Conservation (phyloP, 495 filamentous ascomycete genomes). For the Penicillium paxilli region DNA sequence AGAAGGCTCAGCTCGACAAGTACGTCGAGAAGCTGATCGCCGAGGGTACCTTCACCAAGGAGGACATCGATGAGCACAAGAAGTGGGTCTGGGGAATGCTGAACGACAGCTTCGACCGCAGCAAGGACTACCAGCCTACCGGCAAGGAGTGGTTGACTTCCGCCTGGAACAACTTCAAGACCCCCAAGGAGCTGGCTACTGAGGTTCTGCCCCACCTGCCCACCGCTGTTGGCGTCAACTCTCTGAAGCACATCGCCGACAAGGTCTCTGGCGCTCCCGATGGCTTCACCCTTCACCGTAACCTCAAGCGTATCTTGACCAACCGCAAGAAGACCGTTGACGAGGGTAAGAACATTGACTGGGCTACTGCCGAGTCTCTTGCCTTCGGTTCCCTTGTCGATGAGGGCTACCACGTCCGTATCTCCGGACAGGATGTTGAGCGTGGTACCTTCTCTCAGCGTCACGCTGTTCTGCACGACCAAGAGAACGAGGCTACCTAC, state of each 20-base stretch:
- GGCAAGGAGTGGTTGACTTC: slow-evolving; percentile 98
- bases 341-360: slow-evolving; percentile 94
- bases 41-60: slow-evolving; percentile 92
- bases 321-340: slow-evolving; percentile 89
- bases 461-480: slow-evolving; percentile 95
- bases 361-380: slow-evolving; percentile 94
- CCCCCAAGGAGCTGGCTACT: slow-evolving; percentile 92
- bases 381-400: slow-evolving; percentile 88
- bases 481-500: slow-evolving; percentile 88
- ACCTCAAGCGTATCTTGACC: slow-evolving; percentile 93
- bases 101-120: slow-evolving; percentile 92
- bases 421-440: slow-evolving; percentile 98
- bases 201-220: slow-evolving; percentile 92
- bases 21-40: slow-evolving; percentile 86
- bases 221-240: slow-evolving; percentile 71
- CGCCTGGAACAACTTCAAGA: slow-evolving; percentile 99
- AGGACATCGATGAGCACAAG: slow-evolving; percentile 98
- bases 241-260: slow-evolving; percentile 75
- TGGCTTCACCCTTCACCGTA: slow-evolving; percentile 84
- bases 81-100: slow-evolving; percentile 99
- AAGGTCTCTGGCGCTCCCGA: slow-evolving; percentile 73
- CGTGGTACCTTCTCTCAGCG: slow-evolving; percentile 99
- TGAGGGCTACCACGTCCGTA: slow-evolving; percentile 94
- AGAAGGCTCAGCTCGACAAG: slow-evolving; percentile 77
- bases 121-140: slow-evolving; percentile 95